Evolutionary conservation across 2,329 filamentous ascomycete genomes (phyloP), one percentile per base, ranked within the genome.

Genomic region (Colletotrichum gloeosporioides): DNA sequence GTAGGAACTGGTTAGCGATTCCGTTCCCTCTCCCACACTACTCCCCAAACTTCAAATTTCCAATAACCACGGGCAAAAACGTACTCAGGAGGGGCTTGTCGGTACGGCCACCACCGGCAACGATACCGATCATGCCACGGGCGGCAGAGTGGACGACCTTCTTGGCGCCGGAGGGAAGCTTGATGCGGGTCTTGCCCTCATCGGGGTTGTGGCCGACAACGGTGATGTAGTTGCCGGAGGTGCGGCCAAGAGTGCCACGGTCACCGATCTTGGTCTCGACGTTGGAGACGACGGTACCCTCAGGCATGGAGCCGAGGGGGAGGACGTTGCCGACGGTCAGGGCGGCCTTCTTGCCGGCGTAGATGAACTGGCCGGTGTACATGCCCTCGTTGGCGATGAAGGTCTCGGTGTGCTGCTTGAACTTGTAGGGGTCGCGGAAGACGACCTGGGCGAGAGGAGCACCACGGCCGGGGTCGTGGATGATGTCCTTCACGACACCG

Each of bases 311-410:
- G 86, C 93, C 92, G 83, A 99, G 93, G 81, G 97, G 97, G 79
- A 99, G 95, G 87, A 99, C 90, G 93, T 99, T 99, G 89, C 97
- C 97, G 88, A 99, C 94, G 85, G 95, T 99, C 86, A 99, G 93
- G 82, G 94, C 92, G 85, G 97, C 97, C 91, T 98, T 97, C 95
- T 99, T 99, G 88, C 97, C 97, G 87, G 96, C 97, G 90, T 99
- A 99, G 94, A 99, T 96, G 93, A 99, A 99, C 90, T 99, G 97
- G 88, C 97, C 97, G 82, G 97, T 98, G 95, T 99, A 99, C 96
- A 99, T 98, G 91, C 97, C 97, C 92, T 99, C 97, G 91, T 99
- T 99, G 90, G 97, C 97, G 87, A 99, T 99, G 94, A 99, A 98
- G 83, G 97, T 99, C 94, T 99, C 96, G 88, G 94, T 96, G 88